A percentile compares a stretch with the other conserved stretches of the same genome.
Evolutionary conservation across 805 yeast species (phyloP).

Genomic region (Ascoidea asiatica): DNA sequence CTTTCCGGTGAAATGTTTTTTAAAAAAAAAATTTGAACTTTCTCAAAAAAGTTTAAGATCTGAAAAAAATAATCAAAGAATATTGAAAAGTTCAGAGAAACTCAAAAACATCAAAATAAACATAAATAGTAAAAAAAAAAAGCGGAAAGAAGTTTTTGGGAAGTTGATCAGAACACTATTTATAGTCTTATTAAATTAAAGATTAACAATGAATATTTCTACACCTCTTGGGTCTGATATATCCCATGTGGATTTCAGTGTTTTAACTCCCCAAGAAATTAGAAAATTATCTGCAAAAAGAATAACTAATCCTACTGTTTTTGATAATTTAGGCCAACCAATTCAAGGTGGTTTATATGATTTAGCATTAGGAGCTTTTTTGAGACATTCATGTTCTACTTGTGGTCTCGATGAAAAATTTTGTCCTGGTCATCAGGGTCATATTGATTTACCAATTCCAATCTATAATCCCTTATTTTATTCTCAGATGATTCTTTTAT

Average conservation of each 20-base stretch:
- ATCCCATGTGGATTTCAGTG: conserved; percentile 82
- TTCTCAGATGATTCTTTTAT: conserved; percentile 73
- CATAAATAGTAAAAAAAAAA: too few species aligned
- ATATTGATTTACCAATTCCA: conserved; percentile 90
- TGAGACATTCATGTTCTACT: conserved; percentile 79
- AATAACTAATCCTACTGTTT: conserved; percentile 89
- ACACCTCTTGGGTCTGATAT: conserved; percentile 95
- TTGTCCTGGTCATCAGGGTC: conserved; percentile 99
- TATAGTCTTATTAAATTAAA: too few species aligned
- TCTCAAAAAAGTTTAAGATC: too few species aligned
- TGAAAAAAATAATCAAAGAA: too few species aligned
- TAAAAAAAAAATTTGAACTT: too few species aligned
- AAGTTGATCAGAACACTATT: too few species aligned
- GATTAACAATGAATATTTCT: conserved; percentile 74
- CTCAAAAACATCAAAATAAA: too few species aligned
- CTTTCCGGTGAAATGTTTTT: too few species aligned
- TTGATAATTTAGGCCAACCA: conserved; percentile 94
- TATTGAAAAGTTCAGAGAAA: too few species aligned
- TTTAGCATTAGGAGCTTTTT: conserved; percentile 88
- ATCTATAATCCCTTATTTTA: conserved; percentile 92
- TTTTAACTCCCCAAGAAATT: conserved; percentile 71
- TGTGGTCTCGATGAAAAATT: conserved; percentile 90
- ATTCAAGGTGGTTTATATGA: conserved; percentile 89
- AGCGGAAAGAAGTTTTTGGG: too few species aligned
- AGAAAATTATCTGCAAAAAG: conserved; percentile 85